Evolutionary conservation across 768 basidiomycete genomes (phyloP).

Genomic region (Suillus tomentosus): DNA sequence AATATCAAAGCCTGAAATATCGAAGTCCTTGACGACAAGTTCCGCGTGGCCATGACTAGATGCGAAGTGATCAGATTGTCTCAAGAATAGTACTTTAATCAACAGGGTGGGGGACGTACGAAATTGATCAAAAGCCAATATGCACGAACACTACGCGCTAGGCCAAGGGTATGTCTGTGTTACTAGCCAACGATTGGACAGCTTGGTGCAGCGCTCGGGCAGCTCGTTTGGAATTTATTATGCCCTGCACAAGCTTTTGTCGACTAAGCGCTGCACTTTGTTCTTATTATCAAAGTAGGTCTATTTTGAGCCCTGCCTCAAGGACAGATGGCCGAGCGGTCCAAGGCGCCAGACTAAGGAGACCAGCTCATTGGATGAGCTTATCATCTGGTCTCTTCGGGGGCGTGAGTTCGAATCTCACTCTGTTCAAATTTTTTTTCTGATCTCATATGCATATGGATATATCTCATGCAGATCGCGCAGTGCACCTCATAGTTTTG

Average conservation of each 20-base stretch:
- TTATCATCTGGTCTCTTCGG: conserved; percentile 11
- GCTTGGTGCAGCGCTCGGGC: too few relatives aligned
- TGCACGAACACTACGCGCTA: conserved; percentile 11
- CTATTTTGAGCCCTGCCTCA: neutral
- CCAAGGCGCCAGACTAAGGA: conserved; percentile 87
- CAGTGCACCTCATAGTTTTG: neutral
- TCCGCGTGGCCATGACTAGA: too few relatives aligned
- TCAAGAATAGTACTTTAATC: too few relatives aligned
- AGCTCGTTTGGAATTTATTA: too few relatives aligned
- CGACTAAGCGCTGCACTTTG: too few relatives aligned
- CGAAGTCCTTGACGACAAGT: too few relatives aligned
- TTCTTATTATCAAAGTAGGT: neutral
- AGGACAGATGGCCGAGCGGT: conserved; percentile 83
- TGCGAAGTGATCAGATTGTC: too few relatives aligned
- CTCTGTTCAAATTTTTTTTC: conserved; percentile 16
- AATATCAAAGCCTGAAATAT: too few relatives aligned
- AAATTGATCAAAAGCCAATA: conserved; percentile 5
- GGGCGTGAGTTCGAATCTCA: conserved; percentile 23
- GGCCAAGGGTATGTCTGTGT: neutral
- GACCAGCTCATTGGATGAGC: conserved; percentile 11
- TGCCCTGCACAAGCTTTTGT: too few relatives aligned
- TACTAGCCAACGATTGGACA: neutral
- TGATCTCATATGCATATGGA: neutral
- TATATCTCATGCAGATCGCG: neutral
- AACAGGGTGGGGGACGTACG: neutral